phyloP scores from a whole-genome alignment of 164 flowering plant genomes.

The Aristolochia contorta region DNA sequence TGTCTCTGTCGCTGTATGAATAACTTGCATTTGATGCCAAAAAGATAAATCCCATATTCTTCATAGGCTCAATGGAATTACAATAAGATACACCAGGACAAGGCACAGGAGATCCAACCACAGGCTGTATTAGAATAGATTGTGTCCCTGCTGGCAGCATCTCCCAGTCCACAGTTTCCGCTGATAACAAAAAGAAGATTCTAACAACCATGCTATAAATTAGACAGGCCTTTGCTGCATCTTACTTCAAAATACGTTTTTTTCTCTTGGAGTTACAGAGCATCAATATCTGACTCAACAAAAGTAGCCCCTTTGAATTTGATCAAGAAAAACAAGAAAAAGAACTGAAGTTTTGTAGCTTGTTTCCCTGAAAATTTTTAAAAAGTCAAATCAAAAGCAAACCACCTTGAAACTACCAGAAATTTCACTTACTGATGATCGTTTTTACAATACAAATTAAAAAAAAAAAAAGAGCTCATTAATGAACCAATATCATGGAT shows the following conservation, averaged over 20 bases:
- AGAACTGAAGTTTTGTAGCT: not conserved
- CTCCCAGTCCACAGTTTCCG: constrained; percentile 48
- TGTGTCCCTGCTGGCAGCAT: constrained; percentile 55
- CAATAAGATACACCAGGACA: constrained; percentile 4
- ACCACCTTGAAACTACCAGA: not conserved
- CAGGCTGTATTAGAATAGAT: constrained; percentile 60
- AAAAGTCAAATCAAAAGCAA: not conserved
- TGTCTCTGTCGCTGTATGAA: constrained; percentile 61
- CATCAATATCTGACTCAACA: too few species aligned
- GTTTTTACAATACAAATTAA: not conserved
- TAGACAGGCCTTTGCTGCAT: too few species aligned
- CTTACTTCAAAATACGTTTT: too few species aligned
- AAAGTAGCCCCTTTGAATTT: not conserved
- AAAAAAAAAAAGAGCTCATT: too few species aligned
- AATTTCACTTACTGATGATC: not conserved
- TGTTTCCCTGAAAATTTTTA: not conserved
- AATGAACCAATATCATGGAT: not conserved
- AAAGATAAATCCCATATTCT: constrained; percentile 45
- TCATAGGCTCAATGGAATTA: constrained; percentile 2
- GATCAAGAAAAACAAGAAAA: not conserved
- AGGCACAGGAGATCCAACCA: constrained; percentile 16
- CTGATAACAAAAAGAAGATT: not conserved
- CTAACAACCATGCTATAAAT: too few species aligned
- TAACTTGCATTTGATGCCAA: constrained; percentile 55
- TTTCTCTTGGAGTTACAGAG: too few species aligned